Percentiles rank a stretch among this genome's conserved stretches.
phyloP scores from a whole-genome alignment of 768 basidiomycete genomes.

The Trichaptum fuscoviolaceum region DNA sequence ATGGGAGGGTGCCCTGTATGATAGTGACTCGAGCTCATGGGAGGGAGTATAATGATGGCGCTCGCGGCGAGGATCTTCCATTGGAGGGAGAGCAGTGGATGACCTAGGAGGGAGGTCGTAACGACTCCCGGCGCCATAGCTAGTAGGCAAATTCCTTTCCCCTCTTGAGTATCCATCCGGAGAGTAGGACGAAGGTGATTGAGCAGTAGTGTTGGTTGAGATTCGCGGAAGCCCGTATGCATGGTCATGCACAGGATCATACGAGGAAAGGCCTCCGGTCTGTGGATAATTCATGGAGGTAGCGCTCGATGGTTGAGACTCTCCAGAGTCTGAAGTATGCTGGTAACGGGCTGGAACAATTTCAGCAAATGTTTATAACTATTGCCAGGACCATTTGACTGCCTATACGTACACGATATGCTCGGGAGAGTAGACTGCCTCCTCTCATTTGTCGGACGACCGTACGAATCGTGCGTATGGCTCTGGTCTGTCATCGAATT shows the following conservation, averaged over 20 bases:
- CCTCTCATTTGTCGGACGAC: background rate
- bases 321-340: background rate
- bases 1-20: background rate
- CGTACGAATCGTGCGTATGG: background rate
- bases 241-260: background rate
- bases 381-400: background rate
- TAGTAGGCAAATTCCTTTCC: background rate
- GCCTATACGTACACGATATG: background rate
- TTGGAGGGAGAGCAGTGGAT: background rate
- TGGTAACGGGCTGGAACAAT: background rate
- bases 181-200: background rate
- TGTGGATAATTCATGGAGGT: constrained; percentile 1
- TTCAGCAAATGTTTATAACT: background rate
- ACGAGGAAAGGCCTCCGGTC: background rate
- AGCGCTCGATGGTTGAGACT: background rate
- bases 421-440: background rate
- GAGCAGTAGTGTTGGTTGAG: background rate
- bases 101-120: background rate
- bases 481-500: background rate
- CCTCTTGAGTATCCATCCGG: background rate
- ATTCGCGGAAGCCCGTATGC: background rate
- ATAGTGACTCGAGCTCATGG: background rate
- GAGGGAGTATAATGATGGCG: background rate
- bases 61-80: background rate
- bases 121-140: background rate